Conservation (phyloP, 352 stramenopile species). For the Globisporangium yorkense region DNA sequence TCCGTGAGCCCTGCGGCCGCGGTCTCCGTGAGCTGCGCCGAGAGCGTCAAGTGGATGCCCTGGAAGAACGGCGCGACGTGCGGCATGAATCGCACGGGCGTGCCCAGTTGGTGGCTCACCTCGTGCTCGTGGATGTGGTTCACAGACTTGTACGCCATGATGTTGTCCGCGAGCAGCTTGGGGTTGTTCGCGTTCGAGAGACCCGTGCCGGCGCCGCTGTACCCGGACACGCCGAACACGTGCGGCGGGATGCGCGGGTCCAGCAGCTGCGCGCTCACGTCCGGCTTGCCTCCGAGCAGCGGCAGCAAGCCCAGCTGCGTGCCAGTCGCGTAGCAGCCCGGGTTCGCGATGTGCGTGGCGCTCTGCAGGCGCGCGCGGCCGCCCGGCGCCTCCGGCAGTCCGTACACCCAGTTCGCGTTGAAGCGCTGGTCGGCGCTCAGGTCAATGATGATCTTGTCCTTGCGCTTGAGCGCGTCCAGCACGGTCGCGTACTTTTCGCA, state of each 20-base stretch:
- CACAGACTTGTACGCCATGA: conserved; percentile 89
- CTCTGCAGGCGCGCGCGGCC: conserved; percentile 47
- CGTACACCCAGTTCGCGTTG: conserved; percentile 82
- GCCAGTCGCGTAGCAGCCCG: conserved; percentile 85
- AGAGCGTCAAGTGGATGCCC: conserved; percentile 91
- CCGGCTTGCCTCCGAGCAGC: conserved; percentile 61
- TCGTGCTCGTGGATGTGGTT: conserved; percentile 89
- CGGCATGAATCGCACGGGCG: conserved; percentile 89
- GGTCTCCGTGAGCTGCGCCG: conserved; percentile 60
- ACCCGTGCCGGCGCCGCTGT: conserved; percentile 81
- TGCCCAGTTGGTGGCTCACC: conserved; percentile 77
- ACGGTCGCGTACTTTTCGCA: conserved; percentile 74
- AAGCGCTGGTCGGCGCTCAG: conserved; percentile 88
- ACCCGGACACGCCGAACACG: conserved; percentile 86
- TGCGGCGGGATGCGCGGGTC: conserved; percentile 64
- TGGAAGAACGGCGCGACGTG: conserved; percentile 93
- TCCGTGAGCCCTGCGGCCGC: conserved; percentile 39
- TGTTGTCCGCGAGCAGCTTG: conserved; percentile 75
- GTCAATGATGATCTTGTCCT: conserved; percentile 83
- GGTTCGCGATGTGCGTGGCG: conserved; percentile 84
- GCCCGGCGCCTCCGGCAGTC: conserved; percentile 69
- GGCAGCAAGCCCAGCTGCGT: conserved; percentile 75
- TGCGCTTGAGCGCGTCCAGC: conserved; percentile 56
- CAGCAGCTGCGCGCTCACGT: conserved; percentile 43
- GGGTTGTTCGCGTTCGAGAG: conserved; percentile 81